phyloP scores from a whole-genome alignment of 805 yeast species.

The Kurtzmaniella fragi region DNA sequence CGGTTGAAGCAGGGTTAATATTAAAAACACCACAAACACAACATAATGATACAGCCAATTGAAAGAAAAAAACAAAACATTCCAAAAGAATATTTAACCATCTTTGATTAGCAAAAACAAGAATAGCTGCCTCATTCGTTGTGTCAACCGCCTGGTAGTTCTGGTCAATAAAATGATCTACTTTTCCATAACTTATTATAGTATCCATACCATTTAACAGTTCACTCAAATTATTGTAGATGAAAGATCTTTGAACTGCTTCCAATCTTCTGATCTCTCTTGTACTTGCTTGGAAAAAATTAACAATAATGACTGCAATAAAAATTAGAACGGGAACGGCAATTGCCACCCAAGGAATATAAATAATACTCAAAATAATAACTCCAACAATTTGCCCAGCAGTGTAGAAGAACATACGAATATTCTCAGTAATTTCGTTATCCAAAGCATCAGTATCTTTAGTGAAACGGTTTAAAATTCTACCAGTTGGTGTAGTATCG shows the following conservation, averaged over 20 bases:
- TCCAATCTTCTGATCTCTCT: slow-evolving; percentile 37
- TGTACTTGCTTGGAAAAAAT: slow-evolving; percentile 32
- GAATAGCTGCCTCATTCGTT: slow-evolving; percentile 34
- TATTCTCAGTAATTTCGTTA: slow-evolving; percentile 68
- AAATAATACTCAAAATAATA: slow-evolving; percentile 27
- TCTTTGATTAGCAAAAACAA: slow-evolving; percentile 33
- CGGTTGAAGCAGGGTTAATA: slow-evolving; percentile 31
- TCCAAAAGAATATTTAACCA: slow-evolving; percentile 33
- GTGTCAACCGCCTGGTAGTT: slow-evolving; percentile 22
- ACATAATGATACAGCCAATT: slow-evolving; percentile 24
- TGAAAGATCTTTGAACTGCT: slow-evolving; percentile 35
- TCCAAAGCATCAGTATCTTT: slow-evolving; percentile 84
- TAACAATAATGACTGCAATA: slow-evolving; percentile 22
- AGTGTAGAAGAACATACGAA: slow-evolving; percentile 56
- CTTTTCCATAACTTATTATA: slow-evolving; percentile 28
- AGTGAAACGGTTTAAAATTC: slow-evolving; percentile 80
- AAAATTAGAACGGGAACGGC: slow-evolving; percentile 28
- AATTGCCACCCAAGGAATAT: slow-evolving; percentile 38
- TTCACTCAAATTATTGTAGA: slow-evolving; percentile 37
- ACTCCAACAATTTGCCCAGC: slow-evolving; percentile 55
- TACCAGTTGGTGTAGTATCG: slow-evolving; percentile 85
- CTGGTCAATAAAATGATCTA: slow-evolving; percentile 20
- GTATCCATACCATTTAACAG: slow-evolving; percentile 33
- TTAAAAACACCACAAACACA: slow-evolving; percentile 31
- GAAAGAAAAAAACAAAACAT: slow-evolving; percentile 24